Percentiles rank a stretch among this genome's conserved stretches.
Conservation (phyloP, 1,139 yeast species). For the Wickerhamomyces sp. region DNA sequence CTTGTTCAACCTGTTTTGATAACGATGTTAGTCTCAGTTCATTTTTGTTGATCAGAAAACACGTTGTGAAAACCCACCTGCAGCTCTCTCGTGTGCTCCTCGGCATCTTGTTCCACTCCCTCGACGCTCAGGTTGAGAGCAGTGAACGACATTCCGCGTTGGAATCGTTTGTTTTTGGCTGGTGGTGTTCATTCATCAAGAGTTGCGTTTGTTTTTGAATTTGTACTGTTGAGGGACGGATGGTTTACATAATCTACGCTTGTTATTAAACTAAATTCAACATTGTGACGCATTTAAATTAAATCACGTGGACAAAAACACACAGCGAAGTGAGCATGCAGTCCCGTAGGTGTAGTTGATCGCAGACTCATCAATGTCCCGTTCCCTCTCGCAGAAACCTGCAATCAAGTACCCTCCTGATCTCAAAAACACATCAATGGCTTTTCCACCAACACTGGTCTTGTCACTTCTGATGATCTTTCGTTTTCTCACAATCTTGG, state of each 20-base stretch:
- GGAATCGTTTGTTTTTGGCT: background rate
- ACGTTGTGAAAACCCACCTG: conserved; percentile 39
- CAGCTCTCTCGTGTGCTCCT: conserved; percentile 84
- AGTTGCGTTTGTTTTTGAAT: background rate
- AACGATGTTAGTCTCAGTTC: background rate
- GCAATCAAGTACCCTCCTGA: conserved; percentile 58
- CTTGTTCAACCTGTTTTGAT: conserved; percentile 84
- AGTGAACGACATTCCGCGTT: conserved; percentile 46
- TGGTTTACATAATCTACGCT: too few species aligned
- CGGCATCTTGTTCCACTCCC: conserved; percentile 61
- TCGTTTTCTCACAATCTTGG: conserved; percentile 37
- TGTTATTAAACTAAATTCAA: background rate
- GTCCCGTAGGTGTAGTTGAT: conserved; percentile 38
- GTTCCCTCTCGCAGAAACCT: conserved; percentile 35
- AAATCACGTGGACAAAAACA: conserved; percentile 16
- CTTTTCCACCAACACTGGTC: conserved; percentile 10
- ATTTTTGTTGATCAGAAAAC: too few species aligned
- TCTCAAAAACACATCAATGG: conserved; percentile 40
- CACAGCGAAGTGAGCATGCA: conserved; percentile 22
- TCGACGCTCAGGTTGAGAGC: conserved; percentile 79
- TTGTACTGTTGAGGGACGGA: background rate
- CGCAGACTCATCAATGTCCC: conserved; percentile 34
- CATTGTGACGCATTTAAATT: background rate
- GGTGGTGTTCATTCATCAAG: background rate
- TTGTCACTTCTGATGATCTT: conserved; percentile 18